These are phyloP conservation scores for Gnomoniopsis sp. DNA, from an alignment of 2,329 filamentous ascomycete genomes.

Conservation along the genomic window DNA sequence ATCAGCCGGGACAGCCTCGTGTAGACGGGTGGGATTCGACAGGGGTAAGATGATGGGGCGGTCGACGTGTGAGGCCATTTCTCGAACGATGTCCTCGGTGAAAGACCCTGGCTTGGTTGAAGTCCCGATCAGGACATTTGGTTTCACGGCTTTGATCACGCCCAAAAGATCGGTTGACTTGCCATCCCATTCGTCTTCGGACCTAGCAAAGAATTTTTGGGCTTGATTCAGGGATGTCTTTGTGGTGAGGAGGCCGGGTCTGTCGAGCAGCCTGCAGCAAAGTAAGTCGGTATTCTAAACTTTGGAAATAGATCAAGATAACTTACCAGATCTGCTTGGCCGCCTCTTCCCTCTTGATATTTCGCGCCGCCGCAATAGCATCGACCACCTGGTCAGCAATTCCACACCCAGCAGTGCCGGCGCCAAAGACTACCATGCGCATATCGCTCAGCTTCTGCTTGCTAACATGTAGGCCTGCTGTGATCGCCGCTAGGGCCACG, in stretches of 20 bases:
- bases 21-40: slow-evolving; percentile 79
- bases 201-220: slow-evolving; percentile 64
- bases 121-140: slow-evolving; percentile 80
- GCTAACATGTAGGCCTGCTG: slow-evolving; percentile 70
- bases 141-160: slow-evolving; percentile 68
- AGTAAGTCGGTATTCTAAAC: no score
- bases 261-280: slow-evolving; percentile 68
- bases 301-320: not conserved
- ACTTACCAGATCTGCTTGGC: slow-evolving; percentile 72
- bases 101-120: slow-evolving; percentile 76
- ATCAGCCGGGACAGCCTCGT: slow-evolving; percentile 77
- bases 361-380: slow-evolving; percentile 67
- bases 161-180: slow-evolving; percentile 58
- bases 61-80: slow-evolving; percentile 71
- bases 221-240: slow-evolving; percentile 49
- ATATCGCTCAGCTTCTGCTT: slow-evolving; percentile 64
- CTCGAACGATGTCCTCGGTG: slow-evolving; percentile 67
- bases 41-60: slow-evolving; percentile 78
- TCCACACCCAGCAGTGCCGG: slow-evolving; percentile 77
- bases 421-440: slow-evolving; percentile 72
- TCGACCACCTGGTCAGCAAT: slow-evolving; percentile 84
- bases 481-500: slow-evolving; percentile 79
- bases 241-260: slow-evolving; percentile 69
- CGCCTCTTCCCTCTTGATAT: slow-evolving; percentile 69
- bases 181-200: slow-evolving; percentile 60